Percentiles rank a stretch among this genome's conserved stretches.
phyloP scores from a whole-genome alignment of 768 basidiomycete species.

The Cytidiella melzeri region DNA sequence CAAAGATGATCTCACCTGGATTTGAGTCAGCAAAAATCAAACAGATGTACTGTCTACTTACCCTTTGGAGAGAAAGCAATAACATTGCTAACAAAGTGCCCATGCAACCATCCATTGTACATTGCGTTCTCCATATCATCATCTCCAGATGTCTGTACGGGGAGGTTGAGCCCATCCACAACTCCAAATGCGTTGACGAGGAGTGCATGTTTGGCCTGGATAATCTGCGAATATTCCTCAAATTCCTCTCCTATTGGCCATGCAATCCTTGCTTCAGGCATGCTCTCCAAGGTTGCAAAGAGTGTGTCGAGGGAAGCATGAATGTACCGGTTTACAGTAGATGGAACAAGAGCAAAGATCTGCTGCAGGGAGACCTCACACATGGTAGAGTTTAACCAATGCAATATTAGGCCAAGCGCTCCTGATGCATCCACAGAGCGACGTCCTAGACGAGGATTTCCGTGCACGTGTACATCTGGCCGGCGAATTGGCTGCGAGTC shows the following conservation, averaged over 20 bases:
- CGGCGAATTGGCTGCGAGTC: constrained; percentile 23
- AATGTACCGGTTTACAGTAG: constrained; percentile 32
- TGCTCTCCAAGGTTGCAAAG: constrained; percentile 21
- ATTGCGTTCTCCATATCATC: constrained; percentile 39
- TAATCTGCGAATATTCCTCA: background rate
- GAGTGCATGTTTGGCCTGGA: constrained; percentile 10
- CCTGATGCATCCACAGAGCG: constrained; percentile 33
- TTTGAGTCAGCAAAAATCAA: no score
- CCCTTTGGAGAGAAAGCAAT: constrained; percentile 26
- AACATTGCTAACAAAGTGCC: constrained; percentile 35
- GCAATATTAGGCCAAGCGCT: constrained; percentile 34
- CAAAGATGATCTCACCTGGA: constrained; percentile 33
- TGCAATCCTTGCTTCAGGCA: constrained; percentile 24
- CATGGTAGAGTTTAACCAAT: constrained; percentile 38
- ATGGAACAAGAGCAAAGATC: constrained; percentile 36
- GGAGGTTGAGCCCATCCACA: constrained; percentile 6
- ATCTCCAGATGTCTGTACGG: constrained; percentile 23
- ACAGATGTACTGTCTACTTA: no score
- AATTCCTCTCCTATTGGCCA: constrained; percentile 18
- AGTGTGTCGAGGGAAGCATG: constrained; percentile 25
- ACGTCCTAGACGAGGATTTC: constrained; percentile 17
- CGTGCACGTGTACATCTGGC: constrained; percentile 18
- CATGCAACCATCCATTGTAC: constrained; percentile 38
- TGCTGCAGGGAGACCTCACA: constrained; percentile 30
- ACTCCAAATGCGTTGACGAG: constrained; percentile 2